A percentile compares a stretch with the other conserved stretches of the same genome.
Evolutionary conservation across 2,329 filamentous ascomycete genomes (phyloP).

Genomic region (Ophiostoma populinum): DNA sequence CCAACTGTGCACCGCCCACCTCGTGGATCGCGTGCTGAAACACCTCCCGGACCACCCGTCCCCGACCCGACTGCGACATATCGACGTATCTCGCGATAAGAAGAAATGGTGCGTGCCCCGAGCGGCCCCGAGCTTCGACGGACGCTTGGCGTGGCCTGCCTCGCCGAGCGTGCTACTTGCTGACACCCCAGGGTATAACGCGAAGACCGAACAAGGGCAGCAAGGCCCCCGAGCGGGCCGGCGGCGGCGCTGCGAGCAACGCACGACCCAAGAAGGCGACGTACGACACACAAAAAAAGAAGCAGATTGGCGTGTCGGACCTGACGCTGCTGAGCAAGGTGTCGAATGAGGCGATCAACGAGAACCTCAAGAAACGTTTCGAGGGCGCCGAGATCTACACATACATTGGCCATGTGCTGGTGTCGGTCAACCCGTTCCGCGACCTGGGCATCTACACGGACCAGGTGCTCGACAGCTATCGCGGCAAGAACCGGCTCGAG

Average conservation of each 20-base stretch:
- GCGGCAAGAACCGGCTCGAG: constrained; percentile 92
- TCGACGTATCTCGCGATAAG: too few species aligned
- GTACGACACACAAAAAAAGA: constrained; percentile 95
- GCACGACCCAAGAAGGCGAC: constrained; percentile 83
- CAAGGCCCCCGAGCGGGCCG: constrained; percentile 22
- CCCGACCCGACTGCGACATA: too few species aligned
- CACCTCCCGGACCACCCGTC: too few species aligned
- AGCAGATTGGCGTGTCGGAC: constrained; percentile 96
- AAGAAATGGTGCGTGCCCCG: too few species aligned
- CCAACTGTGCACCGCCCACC: too few species aligned
- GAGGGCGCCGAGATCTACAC: constrained; percentile 97
- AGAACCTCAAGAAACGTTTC: constrained; percentile 96
- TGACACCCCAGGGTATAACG: constrained; percentile 26
- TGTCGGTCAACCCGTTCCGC: constrained; percentile 95
- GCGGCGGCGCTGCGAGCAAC: constrained; percentile 23
- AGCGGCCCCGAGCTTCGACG: too few species aligned
- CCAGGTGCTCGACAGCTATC: constrained; percentile 79
- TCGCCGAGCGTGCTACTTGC: too few species aligned
- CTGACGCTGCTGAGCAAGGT: constrained; percentile 96
- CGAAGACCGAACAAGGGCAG: constrained; percentile 29
- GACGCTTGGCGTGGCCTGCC: too few species aligned
- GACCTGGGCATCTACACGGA: constrained; percentile 98
- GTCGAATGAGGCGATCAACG: constrained; percentile 97
- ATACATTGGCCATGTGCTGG: constrained; percentile 98
- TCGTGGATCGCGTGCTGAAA: too few species aligned